Conservation (phyloP, 129 eudicot genomes). For the Saposhnikovia divaricata region DNA sequence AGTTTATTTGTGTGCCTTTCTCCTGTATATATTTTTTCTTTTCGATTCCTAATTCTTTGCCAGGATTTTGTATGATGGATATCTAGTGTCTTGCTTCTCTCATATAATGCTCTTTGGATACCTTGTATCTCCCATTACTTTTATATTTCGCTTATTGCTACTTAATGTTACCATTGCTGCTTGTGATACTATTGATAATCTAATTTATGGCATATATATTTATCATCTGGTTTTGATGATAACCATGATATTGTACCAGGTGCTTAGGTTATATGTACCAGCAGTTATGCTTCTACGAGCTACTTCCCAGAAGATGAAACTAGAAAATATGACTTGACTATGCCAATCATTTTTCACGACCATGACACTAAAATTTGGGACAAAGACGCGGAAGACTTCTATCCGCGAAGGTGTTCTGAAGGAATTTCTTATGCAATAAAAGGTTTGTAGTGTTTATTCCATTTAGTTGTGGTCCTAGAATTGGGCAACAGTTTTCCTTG, state of each 20-base stretch:
- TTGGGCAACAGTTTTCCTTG: no score
- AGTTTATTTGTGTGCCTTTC: neutral
- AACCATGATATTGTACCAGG: conserved; percentile 38
- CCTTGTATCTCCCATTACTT: neutral
- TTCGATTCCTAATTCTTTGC: neutral
- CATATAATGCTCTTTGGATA: neutral
- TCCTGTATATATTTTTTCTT: no score
- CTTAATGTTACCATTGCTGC: no score
- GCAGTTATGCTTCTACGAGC: neutral
- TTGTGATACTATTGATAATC: no score
- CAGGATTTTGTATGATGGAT: neutral
- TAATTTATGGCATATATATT: no score
- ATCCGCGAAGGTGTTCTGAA: conserved; percentile 36
- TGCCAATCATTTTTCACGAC: conserved; percentile 21
- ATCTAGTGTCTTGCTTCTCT: no score
- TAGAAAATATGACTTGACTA: conserved; percentile 15
- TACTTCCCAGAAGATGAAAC: conserved; percentile 14
- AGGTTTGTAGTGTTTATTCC: neutral
- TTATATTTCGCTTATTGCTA: no score
- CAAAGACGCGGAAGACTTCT: conserved; percentile 34
- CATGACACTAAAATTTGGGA: conserved; percentile 37
- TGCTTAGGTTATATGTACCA: conserved; percentile 23
- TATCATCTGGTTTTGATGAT: neutral
- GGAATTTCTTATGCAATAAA: conserved; percentile 25
- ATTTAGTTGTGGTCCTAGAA: neutral